Evolutionary conservation across 352 stramenopile genomes (phyloP).

Genomic region (Pythium graminicola): DNA sequence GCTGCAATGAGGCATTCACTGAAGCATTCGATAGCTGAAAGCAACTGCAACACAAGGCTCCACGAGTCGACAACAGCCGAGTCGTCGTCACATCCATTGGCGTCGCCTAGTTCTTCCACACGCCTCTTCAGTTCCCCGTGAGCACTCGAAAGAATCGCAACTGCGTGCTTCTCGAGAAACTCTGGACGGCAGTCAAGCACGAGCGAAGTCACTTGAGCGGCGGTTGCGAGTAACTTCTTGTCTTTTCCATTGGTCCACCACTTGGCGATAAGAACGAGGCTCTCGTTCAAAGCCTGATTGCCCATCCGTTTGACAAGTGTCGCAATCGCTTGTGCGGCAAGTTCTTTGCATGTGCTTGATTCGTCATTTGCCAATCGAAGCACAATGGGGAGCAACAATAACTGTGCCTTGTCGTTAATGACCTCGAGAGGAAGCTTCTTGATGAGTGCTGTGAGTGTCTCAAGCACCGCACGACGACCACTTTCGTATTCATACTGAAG

Average conservation of each 20-base stretch:
- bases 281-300: slow-evolving; percentile 86
- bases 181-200: slow-evolving; percentile 68
- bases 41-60: slow-evolving; percentile 56
- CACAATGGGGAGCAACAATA: slow-evolving; percentile 95
- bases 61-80: slow-evolving; percentile 35
- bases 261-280: slow-evolving; percentile 78
- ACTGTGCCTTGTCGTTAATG: slow-evolving; percentile 88
- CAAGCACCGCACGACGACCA: slow-evolving; percentile 87
- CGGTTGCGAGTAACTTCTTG: slow-evolving; percentile 58
- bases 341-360: slow-evolving; percentile 78
- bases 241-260: slow-evolving; percentile 76
- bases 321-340: slow-evolving; percentile 72
- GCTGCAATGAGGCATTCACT: slow-evolving; percentile 49
- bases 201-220: slow-evolving; percentile 68
- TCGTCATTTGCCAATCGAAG: slow-evolving; percentile 96
- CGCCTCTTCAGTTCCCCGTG: slow-evolving; percentile 34
- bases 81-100: slow-evolving; percentile 12
- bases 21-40: slow-evolving; percentile 57
- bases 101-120: slow-evolving; percentile 1
- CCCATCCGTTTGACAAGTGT: slow-evolving; percentile 85
- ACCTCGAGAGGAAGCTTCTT: slow-evolving; percentile 89
- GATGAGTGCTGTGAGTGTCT: slow-evolving; percentile 84
- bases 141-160: slow-evolving; percentile 37
- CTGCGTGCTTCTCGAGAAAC: slow-evolving; percentile 59
- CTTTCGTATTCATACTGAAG: slow-evolving; percentile 94